Base-by-base conservation (phyloP, 352 stramenopile genomes). In the Phytopythium sindhum region DNA sequence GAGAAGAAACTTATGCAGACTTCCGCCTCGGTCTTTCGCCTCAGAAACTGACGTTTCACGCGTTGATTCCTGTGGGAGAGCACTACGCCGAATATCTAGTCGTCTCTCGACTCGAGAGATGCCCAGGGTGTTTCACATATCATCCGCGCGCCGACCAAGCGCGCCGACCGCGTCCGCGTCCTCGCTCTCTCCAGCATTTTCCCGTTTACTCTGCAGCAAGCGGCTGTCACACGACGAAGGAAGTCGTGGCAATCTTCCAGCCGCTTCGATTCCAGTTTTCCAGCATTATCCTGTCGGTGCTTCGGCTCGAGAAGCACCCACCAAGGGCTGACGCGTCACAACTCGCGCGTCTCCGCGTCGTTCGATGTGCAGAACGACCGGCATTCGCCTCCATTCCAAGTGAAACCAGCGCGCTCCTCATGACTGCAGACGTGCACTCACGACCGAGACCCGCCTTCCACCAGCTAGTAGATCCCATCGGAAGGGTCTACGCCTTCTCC, bases 391-490 rank as follows among this genome's bases (percentile, higher is more conserved):
- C 17, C 17, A 4, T 14, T n/a, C 29, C 35, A 39, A 4, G 2
- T 11, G 17, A 23, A 12, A n/a, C 31, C 5, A n/a, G 10, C 2
- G 8, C 23, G 4, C 23, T 29, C 12, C 21, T 33, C 26, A 17
- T 26, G 26, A 26, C 17, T 52, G 55, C 55, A 61, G 55, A 61
- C 55, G 55, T 61, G 55, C 39, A 52, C 11, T 24, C 26, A 7
- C 55, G 41, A 52, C 35, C 33, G 35, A 42, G 19, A 19, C 31
- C 33, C 23, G 6, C 21, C 6, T 4, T n/a, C 23, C 23, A 23
- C 53, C 21, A 44, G n/a, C 26, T n/a, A 61, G 55, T 44, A 52
- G 55, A 61, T 37, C 37, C 55, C 55, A 61, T 61, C 55, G 55
- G 55, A 61, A 61, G 55, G 55, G 12, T 51, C 23, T 61, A 29